Conservation (phyloP, 2,329 filamentous ascomycete genomes). For the Penicillium olsonii region DNA sequence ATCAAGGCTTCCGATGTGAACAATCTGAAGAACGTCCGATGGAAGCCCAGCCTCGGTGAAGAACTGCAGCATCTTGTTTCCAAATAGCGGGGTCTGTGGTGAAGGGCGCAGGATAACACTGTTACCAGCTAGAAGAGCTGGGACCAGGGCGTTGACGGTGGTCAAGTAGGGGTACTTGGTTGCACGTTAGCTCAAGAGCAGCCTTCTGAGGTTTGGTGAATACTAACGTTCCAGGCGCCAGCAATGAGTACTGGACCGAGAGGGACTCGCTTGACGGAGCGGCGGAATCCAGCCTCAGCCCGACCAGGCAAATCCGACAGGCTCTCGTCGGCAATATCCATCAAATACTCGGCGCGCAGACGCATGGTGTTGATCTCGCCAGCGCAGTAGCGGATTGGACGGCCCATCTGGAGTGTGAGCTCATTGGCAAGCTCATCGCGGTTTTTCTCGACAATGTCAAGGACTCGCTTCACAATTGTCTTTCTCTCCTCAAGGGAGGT, state of each 20-base stretch:
- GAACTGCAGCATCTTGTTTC: slow-evolving; percentile 72
- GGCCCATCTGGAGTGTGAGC: slow-evolving; percentile 86
- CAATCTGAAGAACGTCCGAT: slow-evolving; percentile 77
- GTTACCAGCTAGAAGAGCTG: slow-evolving; percentile 87
- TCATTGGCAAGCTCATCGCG: slow-evolving; percentile 78
- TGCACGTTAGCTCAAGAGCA: neutral
- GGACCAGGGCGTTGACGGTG: slow-evolving; percentile 83
- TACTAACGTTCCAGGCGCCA: slow-evolving; percentile 88
- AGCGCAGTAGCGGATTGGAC: slow-evolving; percentile 79
- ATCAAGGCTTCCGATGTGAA: slow-evolving; percentile 76
- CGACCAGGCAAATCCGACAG: slow-evolving; percentile 79
- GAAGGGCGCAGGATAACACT: slow-evolving; percentile 88
- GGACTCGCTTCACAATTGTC: slow-evolving; percentile 75
- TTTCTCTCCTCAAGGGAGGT: slow-evolving; percentile 72
- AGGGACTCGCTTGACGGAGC: slow-evolving; percentile 82
- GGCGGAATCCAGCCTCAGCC: slow-evolving; percentile 79
- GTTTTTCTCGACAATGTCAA: slow-evolving; percentile 67
- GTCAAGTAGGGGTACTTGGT: slow-evolving; percentile 85
- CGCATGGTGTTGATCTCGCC: slow-evolving; percentile 82
- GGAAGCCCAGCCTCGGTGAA: slow-evolving; percentile 80
- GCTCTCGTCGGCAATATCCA: slow-evolving; percentile 76
- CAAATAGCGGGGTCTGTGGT: slow-evolving; percentile 86
- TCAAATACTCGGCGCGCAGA: slow-evolving; percentile 76
- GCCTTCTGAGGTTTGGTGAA: slow-evolving; percentile 7
- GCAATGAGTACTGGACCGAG: slow-evolving; percentile 82